Evolutionary conservation across 371 early-diverging fungal genomes (phyloP), one percentile per base, ranked within the genome.

Genomic region (Mortierella sp.): DNA sequence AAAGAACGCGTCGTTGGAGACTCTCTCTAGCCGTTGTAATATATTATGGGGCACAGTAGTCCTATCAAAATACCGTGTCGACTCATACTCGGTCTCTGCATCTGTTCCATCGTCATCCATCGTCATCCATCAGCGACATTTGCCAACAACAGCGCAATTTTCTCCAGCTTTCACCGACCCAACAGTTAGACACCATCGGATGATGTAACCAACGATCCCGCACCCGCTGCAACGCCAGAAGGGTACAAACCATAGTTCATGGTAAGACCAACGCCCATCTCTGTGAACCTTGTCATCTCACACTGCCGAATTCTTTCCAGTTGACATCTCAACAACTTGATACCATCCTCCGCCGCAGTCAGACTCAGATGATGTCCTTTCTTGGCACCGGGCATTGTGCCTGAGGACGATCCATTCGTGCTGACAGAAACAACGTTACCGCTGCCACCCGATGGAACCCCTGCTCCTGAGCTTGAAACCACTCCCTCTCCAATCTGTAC

Each of bases 281-380:
- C 76, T 27, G 76, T 58, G 30, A 74, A 74, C 34, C 76, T 59
- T 0, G 76, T 65, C 58, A 74, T 74, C 65, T 74, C 76, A 4
- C 60, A 65, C 24, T 74, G 76, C 12, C 76, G 76, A 41, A 74
- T 74, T 45, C 76, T 41, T 54, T 74, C 76, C 27, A 74, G 30
- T 27, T 74, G 76, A 38, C 76, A 74, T n/a, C 66, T 55, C 19
- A 74, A 38, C 47, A 74, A 28, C 62, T 74, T 74, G 64, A 74
- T 74, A 0, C 76, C 76, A 39, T 74, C 76, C 39, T 74, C 76
- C 0, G 76, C 76, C 1, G 76, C 76, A 0, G 76, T 74, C 45
- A 74, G 50, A 49, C 76, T 69, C 46, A 74, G 28, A 30, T 74
- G 76, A 41, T 74, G 76, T 19, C 64, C 64, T 47, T 74, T 74